Evolutionary conservation across 1,284 basidiomycete species (phyloP), one percentile per base, ranked within the genome.

Genomic region (Sanguinoderma infundibulare): DNA sequence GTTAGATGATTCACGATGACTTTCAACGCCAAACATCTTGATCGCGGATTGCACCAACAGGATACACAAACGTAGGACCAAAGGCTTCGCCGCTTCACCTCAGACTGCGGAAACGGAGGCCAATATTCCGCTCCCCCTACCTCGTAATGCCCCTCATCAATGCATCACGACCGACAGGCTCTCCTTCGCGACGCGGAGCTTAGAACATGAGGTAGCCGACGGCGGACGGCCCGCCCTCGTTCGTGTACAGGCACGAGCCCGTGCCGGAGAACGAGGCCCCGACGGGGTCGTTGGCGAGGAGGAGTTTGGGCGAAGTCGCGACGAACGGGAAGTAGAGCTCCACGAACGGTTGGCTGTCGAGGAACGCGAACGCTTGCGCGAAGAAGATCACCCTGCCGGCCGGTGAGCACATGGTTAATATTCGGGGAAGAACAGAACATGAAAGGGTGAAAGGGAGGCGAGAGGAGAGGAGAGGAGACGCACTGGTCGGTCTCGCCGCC

Each of bases 311-410:
- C 20, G n/a, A 14, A 4, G 49, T 51, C 30, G 49, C 49, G 34
- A 51, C 49, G 49, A 51, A 51, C 32, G 49, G 49, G 49, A 51
- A 51, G 49, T 51, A 51, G 34, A 51, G 49, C 20, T 51, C 17
- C 9, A 51, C 34, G 49, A 36, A 51, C n/a, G 20, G 34, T 14
- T 36, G 34, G n/a, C n/a, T 8, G 34, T 51, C 49, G 49, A 51
- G 49, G 49, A 34, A 51, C 34, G 30, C 32, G 49, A 51, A 51
- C 34, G 49, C 49, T 6, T 51, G 8, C 20, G 22, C 35, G 49
- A 12, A 51, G 49, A 51, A 51, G 34, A 17, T 36, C 30, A 51
- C 32, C 49, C 49, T 51, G 32, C 15, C n/a, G 28, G 9, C 20
- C 30, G 30, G 47, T 22, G 8, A 42, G 42, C 2, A 15, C 9